phyloP scores from a whole-genome alignment of 2,329 filamentous ascomycete species.

The Fusarium sp. region DNA sequence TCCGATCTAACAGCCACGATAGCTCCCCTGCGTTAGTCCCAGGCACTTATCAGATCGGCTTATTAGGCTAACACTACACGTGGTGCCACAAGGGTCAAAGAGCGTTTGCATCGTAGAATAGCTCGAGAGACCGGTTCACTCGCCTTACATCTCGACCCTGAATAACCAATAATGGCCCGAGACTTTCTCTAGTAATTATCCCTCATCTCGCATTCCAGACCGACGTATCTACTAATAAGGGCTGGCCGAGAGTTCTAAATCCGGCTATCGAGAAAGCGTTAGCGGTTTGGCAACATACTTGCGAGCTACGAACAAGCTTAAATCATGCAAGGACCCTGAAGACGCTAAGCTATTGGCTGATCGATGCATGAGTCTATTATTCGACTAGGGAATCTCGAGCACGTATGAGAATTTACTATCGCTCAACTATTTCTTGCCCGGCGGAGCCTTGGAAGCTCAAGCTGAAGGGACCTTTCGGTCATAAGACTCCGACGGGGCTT shows the following conservation, averaged over 20 bases:
- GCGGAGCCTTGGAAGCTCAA: neutral
- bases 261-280: neutral
- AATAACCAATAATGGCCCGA: neutral
- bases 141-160: no score
- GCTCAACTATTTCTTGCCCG: no score
- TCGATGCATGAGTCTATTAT: no score
- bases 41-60: neutral
- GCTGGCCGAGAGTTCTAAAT: neutral
- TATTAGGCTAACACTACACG: no score
- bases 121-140: no score
- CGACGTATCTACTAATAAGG: no score
- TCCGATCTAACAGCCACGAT: neutral
- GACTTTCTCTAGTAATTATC: no score
- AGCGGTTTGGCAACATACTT: neutral
- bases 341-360: neutral
- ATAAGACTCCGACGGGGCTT: neutral
- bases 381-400: no score
- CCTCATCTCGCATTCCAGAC: no score
- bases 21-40: neutral
- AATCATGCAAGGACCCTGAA: neutral
- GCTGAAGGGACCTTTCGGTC: neutral
- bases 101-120: no score
- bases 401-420: no score
- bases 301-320: neutral
- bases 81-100: neutral